phyloP scores from a whole-genome alignment of 1,139 yeast genomes.

The Zhuliangozyma parablackwelliae region DNA sequence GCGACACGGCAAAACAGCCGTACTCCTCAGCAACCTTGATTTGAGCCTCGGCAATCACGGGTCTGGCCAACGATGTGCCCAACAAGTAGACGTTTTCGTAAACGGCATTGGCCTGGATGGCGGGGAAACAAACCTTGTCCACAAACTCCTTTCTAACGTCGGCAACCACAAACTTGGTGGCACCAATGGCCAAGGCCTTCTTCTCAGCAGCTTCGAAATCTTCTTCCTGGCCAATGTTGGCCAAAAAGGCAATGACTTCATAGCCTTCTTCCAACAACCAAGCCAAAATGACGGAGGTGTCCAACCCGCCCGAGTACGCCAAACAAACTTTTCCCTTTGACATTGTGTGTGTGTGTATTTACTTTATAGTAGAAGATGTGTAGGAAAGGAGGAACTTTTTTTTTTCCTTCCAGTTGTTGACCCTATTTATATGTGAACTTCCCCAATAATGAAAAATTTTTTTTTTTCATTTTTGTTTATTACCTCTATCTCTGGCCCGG shows the following conservation, averaged over 20 bases:
- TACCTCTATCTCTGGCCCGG: too few species aligned
- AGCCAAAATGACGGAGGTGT: slow-evolving; percentile 94
- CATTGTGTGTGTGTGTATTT: slow-evolving; percentile 39
- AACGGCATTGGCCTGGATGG: slow-evolving; percentile 94
- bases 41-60: slow-evolving; percentile 97
- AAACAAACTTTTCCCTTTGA: slow-evolving; percentile 97
- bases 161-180: slow-evolving; percentile 87
- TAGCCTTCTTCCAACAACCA: slow-evolving; percentile 98
- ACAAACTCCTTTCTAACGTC: slow-evolving; percentile 93
- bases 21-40: slow-evolving; percentile 93
- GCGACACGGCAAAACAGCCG: slow-evolving; percentile 97
- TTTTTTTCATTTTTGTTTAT: too few species aligned
- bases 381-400: too few species aligned
- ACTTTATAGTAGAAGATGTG: too few species aligned
- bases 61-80: slow-evolving; percentile 97
- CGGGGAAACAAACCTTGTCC: slow-evolving; percentile 90
- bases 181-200: slow-evolving; percentile 95
- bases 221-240: slow-evolving; percentile 98
- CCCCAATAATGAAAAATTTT: too few species aligned
- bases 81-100: slow-evolving; percentile 94
- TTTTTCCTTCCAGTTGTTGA: too few species aligned
- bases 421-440: too few species aligned
- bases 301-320: slow-evolving; percentile 98
- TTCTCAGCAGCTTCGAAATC: slow-evolving; percentile 96
- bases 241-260: slow-evolving; percentile 96